Percentiles rank a stretch among this genome's conserved stretches.
Evolutionary conservation across 2,329 filamentous ascomycete species (phyloP).

Genomic region (Aspergillus chevalieri): DNA sequence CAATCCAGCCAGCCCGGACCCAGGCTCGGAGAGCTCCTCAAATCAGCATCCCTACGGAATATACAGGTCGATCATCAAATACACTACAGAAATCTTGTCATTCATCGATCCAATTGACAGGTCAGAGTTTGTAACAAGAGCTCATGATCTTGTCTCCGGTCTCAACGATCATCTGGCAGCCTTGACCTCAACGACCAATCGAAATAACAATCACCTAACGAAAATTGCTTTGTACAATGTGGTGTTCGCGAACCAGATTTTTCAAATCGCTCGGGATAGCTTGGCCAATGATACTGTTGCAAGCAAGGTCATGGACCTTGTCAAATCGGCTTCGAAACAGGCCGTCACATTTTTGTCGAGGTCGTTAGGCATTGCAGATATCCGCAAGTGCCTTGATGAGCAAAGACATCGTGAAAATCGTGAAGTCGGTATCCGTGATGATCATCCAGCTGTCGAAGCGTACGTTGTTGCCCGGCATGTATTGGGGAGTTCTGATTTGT

Average conservation of each 20-base stretch:
- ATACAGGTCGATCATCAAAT: conserved; percentile 44
- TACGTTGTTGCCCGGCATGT: conserved; percentile 44
- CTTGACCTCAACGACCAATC: conserved; percentile 10
- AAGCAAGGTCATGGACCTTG: conserved; percentile 21
- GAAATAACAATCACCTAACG: conserved; percentile 13
- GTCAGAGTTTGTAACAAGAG: conserved; percentile 38
- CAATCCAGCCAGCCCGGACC: conserved; percentile 1
- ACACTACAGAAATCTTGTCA: conserved; percentile 43
- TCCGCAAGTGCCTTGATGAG: conserved; percentile 42
- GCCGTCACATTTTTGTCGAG: conserved; percentile 31
- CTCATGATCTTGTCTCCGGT: conserved; percentile 29
- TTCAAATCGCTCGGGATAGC: conserved; percentile 31
- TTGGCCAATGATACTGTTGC: conserved; percentile 19
- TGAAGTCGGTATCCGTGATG: conserved; percentile 45
- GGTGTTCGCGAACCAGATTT: conserved; percentile 34
- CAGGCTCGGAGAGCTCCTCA: conserved; percentile 5
- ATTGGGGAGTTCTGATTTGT: conserved; percentile 24
- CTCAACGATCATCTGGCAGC: conserved; percentile 31
- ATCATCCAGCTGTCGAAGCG: conserved; percentile 39
- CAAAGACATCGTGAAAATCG: conserved; percentile 36
- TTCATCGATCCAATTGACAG: conserved; percentile 54
- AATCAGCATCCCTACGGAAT: conserved; percentile 8
- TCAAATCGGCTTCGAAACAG: conserved; percentile 30
- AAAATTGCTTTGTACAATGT: conserved; percentile 27
- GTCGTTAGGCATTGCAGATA: conserved; percentile 25